Conservation (phyloP, 2,329 filamentous ascomycete genomes). For the Penicillium griseofulvum region DNA sequence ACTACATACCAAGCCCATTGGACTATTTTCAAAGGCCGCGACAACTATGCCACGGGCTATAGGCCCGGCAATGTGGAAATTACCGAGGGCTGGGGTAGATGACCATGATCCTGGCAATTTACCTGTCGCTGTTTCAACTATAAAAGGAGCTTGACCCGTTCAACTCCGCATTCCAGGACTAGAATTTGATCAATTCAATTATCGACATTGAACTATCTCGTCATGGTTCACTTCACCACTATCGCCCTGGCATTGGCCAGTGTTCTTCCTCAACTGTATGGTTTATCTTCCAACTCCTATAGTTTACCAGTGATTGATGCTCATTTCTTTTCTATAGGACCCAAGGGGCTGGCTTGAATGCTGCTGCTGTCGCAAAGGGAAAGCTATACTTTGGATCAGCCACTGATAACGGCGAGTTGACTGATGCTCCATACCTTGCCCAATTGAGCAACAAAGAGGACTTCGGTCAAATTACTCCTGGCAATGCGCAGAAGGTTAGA, state of each 20-base stretch:
- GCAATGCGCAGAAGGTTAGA: slow-evolving; percentile 57
- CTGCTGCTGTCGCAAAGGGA: slow-evolving; percentile 53
- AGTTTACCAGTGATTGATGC: neutral
- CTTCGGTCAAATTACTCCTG: slow-evolving; percentile 64
- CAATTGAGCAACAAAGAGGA: slow-evolving; percentile 59
- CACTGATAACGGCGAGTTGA: slow-evolving; percentile 56
- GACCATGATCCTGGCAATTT: neutral
- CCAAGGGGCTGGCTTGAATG: slow-evolving; percentile 25
- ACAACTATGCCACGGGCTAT: slow-evolving; percentile 19
- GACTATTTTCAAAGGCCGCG: slow-evolving; percentile 11
- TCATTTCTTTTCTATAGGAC: slow-evolving; percentile 8
- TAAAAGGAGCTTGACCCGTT: slow-evolving; percentile 1
- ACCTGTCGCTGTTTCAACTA: neutral
- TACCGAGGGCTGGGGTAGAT: neutral
- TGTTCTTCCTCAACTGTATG: slow-evolving; percentile 25
- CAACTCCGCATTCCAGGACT: neutral
- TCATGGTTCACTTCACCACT: slow-evolving; percentile 22
- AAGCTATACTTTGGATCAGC: slow-evolving; percentile 58
- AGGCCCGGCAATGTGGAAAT: slow-evolving; percentile 11
- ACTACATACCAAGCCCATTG: neutral
- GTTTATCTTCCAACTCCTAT: neutral
- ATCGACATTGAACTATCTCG: neutral
- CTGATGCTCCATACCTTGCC: slow-evolving; percentile 54
- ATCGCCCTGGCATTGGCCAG: slow-evolving; percentile 21
- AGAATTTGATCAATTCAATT: neutral